Base-by-base conservation (phyloP, 1,139 yeast genomes). In the Kodamaea suecica region DNA sequence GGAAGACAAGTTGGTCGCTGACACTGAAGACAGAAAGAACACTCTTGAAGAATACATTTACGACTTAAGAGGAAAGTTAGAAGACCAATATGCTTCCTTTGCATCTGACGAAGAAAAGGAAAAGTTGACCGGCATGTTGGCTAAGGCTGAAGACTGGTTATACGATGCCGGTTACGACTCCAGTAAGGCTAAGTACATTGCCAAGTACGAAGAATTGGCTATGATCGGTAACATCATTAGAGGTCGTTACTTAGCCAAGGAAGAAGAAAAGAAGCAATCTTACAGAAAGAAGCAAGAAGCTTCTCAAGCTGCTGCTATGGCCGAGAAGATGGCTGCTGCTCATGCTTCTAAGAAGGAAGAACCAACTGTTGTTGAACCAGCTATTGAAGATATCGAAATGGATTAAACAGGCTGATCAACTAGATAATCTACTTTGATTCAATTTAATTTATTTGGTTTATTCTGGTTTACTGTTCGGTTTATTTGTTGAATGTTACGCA, bases 1-100 rank as follows among this genome's bases (percentile, higher is more conserved):
- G 61, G 90, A 83, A 60, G 99, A 94, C 70, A 92, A 88, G 73
- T 80, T 92, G 53, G 97, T 92, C 49, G 95, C 95, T 51, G 97
- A 92, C 72, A 94, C 98, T 49, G 98, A 92, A 74, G 97, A 92
- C 72, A 87, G 90, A 69, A 92, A 92, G 85, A 92, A 92, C 64
- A 94, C 96, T 49, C 78, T 94, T 47, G 98, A 92, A 75, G 98
- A 92, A 74, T 92, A 92, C 78, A 92, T 94, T 57, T 92, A 92
- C 72, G 95, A 87, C 55, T 80, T 92, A 66, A 86, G 98, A 74
- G 95, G 95, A 61, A 92, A 94, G 74, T 77, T 94, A 57, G 97
- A 90, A 43, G 98, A 88, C 40, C 82, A 82, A 58, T 92, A 90
- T 65, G 76, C 87, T 51, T 82, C 76, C 50, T 92, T 90, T 59